phyloP scores from a whole-genome alignment of 1,139 yeast species.

The Petasospora fabianii region DNA sequence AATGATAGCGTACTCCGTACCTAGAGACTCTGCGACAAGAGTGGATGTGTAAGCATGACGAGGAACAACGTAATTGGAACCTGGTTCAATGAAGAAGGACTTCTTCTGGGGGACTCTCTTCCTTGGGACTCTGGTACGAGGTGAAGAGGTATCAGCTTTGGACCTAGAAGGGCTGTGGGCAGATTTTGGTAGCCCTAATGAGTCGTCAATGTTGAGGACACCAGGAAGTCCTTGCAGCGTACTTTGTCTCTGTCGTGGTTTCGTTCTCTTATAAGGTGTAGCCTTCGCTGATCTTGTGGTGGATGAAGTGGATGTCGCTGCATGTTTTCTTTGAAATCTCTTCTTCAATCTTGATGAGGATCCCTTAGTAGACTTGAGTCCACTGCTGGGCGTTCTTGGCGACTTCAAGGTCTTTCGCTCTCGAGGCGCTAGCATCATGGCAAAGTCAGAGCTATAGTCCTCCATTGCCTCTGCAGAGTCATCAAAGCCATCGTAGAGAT shows the following conservation, averaged over 20 bases:
- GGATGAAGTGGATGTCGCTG: neutral
- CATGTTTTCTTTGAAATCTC: conserved; percentile 3
- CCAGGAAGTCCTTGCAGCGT: too few species aligned
- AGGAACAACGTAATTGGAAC: conserved; percentile 14
- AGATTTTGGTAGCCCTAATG: too few species aligned
- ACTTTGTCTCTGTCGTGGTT: too few species aligned
- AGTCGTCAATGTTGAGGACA: neutral
- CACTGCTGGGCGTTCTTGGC: neutral
- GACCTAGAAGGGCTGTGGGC: too few species aligned
- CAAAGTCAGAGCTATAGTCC: conserved; percentile 8
- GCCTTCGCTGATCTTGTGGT: neutral
- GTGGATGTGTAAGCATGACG: conserved; percentile 20
- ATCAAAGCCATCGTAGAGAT: neutral
- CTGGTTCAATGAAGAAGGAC: conserved; percentile 15
- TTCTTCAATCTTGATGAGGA: neutral
- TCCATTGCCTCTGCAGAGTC: conserved; percentile 11
- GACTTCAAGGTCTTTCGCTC: too few species aligned
- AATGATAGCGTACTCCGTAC: conserved; percentile 20
- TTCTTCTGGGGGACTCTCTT: neutral
- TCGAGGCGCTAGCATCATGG: conserved; percentile 13
- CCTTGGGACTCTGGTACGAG: too few species aligned
- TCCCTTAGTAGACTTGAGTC: neutral
- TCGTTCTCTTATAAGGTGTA: neutral
- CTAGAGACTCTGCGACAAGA: conserved; percentile 20
- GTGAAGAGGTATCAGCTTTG: too few species aligned